Evolutionary conservation across 2,329 filamentous ascomycete genomes (phyloP), one percentile per base, ranked within the genome.

Genomic region (Aureobasidium vineae): DNA sequence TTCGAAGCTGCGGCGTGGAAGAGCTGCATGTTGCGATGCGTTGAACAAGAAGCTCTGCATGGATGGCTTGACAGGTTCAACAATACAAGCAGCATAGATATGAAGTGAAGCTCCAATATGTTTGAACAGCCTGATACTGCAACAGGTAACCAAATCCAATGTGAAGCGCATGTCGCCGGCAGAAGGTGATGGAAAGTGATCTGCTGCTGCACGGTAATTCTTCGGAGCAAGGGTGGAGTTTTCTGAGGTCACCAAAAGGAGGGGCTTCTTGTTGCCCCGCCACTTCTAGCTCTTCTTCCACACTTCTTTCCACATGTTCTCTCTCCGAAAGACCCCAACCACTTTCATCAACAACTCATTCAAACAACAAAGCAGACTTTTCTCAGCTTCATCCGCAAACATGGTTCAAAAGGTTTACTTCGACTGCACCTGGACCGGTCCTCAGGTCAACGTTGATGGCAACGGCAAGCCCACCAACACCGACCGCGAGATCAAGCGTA

Each of bases 341-440:
- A 63, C 72, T 75, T 68, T 71, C 70, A 67, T 69, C 66, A 63
- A 56, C 66, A 69, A 68, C 49, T 40, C 66, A 13, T 49, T 59
- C 53, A 40, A 47, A 50, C 63, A 61, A 56, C 61, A 64, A 64
- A 26, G 21, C 69, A 79, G 85, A 77, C 78, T 79, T 71, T 89
- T 88, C 77, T 82, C 85, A 78, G 83, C 86, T 75, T 84, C 90
- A 78, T 80, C 88, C 75, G 81, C 85, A 83, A 88, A 84, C 79
- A 97, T 96, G 92, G 81, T 83, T 77, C 81, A 86, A 79, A 87
- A 89, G 79, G 87, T 87, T 82, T 91, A 84, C 82, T 87, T 85
- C 67, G 68, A 75, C 65, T 69, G 72, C 69, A 77, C 83, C 77
- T 91, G 89, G 89, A 83, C 87, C 76, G 90, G 90, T 71, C 90